phyloP scores from a whole-genome alignment of 257 asterid genomes.

The Solanum ossicruentum region DNA sequence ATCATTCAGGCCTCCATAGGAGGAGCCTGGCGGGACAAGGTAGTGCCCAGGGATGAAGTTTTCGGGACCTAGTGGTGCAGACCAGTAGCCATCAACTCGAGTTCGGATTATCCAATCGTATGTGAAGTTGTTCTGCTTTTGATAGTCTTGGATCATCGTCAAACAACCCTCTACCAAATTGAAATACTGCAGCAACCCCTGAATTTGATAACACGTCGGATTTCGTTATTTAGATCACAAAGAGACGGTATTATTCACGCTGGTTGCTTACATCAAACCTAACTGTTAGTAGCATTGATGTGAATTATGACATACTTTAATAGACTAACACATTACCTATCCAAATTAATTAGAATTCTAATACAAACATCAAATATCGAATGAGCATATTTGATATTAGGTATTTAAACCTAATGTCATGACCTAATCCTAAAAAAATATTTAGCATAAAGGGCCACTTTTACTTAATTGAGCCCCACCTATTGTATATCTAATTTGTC shows the following conservation, averaged over 20 bases:
- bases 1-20: slow-evolving; percentile 76
- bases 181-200: slow-evolving; percentile 92
- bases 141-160: slow-evolving; percentile 49
- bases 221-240: too few species aligned
- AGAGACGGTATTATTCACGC: too few species aligned
- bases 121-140: slow-evolving; percentile 60
- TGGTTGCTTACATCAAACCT: background rate
- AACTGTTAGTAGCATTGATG: background rate
- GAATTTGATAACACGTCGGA: background rate
- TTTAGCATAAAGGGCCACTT: background rate
- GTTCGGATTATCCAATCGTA: slow-evolving; percentile 87
- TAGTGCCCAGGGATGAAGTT: slow-evolving; percentile 56
- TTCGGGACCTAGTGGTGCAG: slow-evolving; percentile 41
- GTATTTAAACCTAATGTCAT: background rate
- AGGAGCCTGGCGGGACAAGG: slow-evolving; percentile 77
- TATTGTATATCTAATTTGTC: background rate
- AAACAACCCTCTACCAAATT: slow-evolving; percentile 81
- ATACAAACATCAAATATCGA: background rate
- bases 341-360: accelerated
- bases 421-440: background rate
- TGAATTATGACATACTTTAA: too few species aligned
- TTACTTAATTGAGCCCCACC: background rate
- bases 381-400: too few species aligned
- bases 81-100: slow-evolving; percentile 88
- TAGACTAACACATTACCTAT: accelerated